These are phyloP conservation scores for Rhodomyrtus psidioides DNA, from an alignment of 441 rosid species.

Conservation along the genomic window DNA sequence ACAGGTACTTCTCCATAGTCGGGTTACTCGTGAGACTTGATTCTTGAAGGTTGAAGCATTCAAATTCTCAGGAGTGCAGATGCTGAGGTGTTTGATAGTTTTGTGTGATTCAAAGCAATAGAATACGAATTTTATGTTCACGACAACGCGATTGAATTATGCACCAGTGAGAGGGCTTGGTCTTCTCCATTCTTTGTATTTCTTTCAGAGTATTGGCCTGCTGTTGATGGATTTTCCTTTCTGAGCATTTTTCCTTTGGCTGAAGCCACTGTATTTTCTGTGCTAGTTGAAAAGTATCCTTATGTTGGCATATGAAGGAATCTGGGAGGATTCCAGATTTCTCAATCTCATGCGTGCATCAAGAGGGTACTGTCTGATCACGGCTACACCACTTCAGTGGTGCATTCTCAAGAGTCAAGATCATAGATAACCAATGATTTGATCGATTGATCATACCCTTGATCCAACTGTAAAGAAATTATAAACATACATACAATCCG, in stretches of 20 bases:
- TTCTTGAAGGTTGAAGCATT: not conserved
- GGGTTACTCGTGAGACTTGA: not conserved
- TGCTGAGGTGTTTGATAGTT: not conserved
- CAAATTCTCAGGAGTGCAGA: not conserved
- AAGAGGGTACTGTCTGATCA: not conserved
- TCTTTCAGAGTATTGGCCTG: not conserved
- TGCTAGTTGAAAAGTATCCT: not conserved
- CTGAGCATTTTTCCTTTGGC: not conserved
- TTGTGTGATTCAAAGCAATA: not conserved
- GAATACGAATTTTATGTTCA: not conserved
- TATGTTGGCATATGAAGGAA: not conserved
- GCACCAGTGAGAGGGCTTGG: not conserved
- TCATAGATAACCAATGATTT: not conserved
- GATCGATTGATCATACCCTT: not conserved
- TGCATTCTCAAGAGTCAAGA: not conserved
- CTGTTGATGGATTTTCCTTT: not conserved
- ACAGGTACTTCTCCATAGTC: not conserved
- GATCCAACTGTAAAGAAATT: not conserved
- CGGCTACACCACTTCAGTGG: not conserved
- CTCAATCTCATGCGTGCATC: not conserved
- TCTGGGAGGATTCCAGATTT: not conserved
- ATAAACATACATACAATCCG: not conserved
- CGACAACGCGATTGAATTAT: not conserved
- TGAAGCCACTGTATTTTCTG: not conserved
- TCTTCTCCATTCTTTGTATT: not conserved